Evolutionary conservation across 148 eudicot genomes (phyloP).

Genomic region (Hydrangea macrophylla): DNA sequence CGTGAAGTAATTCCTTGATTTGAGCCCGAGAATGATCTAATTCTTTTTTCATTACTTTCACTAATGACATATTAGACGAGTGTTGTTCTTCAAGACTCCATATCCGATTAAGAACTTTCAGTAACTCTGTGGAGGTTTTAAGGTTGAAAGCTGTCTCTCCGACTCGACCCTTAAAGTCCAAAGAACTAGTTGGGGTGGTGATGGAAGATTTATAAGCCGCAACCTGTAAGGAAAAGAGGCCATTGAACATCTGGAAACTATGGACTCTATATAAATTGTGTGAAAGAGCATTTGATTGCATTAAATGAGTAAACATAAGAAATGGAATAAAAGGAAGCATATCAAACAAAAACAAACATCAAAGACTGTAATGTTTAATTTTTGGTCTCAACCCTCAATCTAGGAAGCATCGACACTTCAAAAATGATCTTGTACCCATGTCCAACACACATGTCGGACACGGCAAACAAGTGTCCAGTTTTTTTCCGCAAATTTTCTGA

Average conservation of each 20-base stretch:
- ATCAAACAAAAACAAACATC: background rate
- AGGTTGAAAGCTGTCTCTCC: slow-evolving; percentile 48
- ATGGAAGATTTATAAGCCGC: slow-evolving; percentile 51
- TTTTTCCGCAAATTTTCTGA: background rate
- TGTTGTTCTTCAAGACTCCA: slow-evolving; percentile 94
- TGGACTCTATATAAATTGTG: background rate
- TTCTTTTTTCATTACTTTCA: slow-evolving; percentile 56
- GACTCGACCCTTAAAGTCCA: slow-evolving; percentile 46
- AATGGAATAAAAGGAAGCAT: too few relatives aligned
- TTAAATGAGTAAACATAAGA: too few relatives aligned
- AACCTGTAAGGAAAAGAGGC: slow-evolving; percentile 38
- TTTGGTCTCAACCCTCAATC: too few relatives aligned
- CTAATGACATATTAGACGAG: slow-evolving; percentile 43
- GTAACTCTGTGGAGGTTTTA: slow-evolving; percentile 74
- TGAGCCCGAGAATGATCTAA: slow-evolving; percentile 44
- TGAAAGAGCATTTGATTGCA: background rate
- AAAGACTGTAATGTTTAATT: background rate
- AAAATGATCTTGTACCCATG: background rate
- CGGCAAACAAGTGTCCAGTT: background rate
- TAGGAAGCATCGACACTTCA: too few relatives aligned
- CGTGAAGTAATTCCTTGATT: slow-evolving; percentile 52
- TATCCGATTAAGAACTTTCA: slow-evolving; percentile 74
- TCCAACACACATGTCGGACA: background rate
- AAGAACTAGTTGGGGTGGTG: slow-evolving; percentile 53
- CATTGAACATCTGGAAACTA: background rate